phyloP scores from a whole-genome alignment of 2,329 filamentous ascomycete species.

The Tetracladium maxilliforme region DNA sequence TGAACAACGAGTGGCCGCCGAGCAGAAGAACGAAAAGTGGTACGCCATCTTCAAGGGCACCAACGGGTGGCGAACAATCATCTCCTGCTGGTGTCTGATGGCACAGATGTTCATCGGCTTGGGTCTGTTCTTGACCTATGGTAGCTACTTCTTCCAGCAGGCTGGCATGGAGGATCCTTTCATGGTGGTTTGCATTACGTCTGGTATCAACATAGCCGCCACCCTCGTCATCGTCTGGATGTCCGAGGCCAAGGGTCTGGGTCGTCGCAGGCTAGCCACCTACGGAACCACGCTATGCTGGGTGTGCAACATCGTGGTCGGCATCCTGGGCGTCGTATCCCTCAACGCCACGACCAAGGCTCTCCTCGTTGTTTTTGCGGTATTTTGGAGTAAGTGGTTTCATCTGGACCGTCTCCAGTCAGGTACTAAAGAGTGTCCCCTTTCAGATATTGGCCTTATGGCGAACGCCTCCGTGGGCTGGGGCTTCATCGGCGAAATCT shows the following conservation, averaged over 20 bases:
- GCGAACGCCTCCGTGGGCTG: conserved; percentile 8
- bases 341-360: conserved; percentile 2
- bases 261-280: conserved; percentile 4
- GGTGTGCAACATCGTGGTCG: conserved; percentile 4
- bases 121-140: conserved; percentile 8
- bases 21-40: conserved; percentile 11
- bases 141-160: conserved; percentile 11
- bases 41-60: conserved; percentile 15
- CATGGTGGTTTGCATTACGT: conserved; percentile 4
- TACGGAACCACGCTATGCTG: conserved; percentile 4
- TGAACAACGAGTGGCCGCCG: conserved; percentile 9
- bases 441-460: too few relatives aligned
- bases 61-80: conserved; percentile 14
- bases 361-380: conserved; percentile 4
- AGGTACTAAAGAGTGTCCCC: too few relatives aligned
- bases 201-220: conserved; percentile 4
- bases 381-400: conserved; percentile 4
- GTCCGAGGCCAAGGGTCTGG: conserved; percentile 2
- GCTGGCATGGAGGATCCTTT: conserved; percentile 10
- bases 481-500: conserved; percentile 9
- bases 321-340: conserved; percentile 4
- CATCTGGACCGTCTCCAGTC: too few relatives aligned
- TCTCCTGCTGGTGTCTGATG: too few relatives aligned
- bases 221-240: conserved; percentile 4
- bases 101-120: conserved; percentile 11